Conservation (phyloP, 2,329 filamentous ascomycete species). For the Amauroascus niger region DNA sequence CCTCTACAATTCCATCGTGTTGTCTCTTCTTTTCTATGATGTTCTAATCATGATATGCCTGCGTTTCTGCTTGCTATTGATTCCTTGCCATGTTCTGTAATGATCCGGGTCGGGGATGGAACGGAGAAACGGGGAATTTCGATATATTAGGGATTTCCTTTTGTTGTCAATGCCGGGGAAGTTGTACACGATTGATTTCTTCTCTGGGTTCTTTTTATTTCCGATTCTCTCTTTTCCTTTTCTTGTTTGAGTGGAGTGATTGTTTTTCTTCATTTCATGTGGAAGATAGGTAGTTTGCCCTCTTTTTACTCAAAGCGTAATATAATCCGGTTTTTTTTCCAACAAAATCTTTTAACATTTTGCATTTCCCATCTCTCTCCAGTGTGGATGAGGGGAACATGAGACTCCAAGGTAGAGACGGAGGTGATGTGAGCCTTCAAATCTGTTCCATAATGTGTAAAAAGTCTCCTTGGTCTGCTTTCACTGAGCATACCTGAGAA, state of each 20-base stretch:
- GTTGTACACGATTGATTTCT: neutral
- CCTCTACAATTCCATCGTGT: neutral
- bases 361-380: no score
- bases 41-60: slow-evolving; percentile 8
- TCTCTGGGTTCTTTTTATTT: neutral
- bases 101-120: slow-evolving; percentile 9
- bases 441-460: no score
- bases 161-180: neutral
- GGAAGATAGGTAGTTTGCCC: neutral
- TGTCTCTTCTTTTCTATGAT: slow-evolving; percentile 8
- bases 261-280: neutral
- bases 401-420: no score
- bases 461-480: no score
- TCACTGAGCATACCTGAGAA: no score
- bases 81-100: slow-evolving; percentile 7
- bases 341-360: no score
- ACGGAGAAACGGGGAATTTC: slow-evolving; percentile 10
- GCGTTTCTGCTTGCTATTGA: slow-evolving; percentile 4
- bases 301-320: neutral
- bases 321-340: neutral
- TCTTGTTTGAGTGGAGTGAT: neutral
- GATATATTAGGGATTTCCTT: neutral
- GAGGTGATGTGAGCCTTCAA: no score
- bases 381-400: no score
- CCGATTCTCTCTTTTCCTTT: neutral